Conservation (phyloP, 352 stramenopile genomes). For the Pythium myriotylum region DNA sequence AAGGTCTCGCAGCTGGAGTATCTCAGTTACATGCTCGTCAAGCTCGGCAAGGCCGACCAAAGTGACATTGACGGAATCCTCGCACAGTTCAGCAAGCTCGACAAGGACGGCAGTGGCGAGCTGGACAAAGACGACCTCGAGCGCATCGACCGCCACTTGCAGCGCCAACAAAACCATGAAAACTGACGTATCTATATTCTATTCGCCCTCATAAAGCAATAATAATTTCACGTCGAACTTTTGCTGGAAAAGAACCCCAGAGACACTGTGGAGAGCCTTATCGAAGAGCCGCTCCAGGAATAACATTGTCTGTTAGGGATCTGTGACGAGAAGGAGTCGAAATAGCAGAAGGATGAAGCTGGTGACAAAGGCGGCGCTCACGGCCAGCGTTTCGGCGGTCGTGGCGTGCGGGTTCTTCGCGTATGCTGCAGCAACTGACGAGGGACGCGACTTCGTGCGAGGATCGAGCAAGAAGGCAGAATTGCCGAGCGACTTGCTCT, state of each 20-base stretch:
- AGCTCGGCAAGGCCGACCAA: conserved; percentile 70
- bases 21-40: conserved; percentile 73
- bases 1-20: conserved; percentile 75
- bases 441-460: conserved; percentile 11
- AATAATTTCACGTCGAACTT: no score
- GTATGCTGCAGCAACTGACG: conserved; percentile 10
- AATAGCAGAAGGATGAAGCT: not conserved
- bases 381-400: conserved; percentile 3
- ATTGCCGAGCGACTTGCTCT: conserved; percentile 7
- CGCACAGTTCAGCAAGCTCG: conserved; percentile 65
- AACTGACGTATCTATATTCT: not conserved
- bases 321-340: not conserved
- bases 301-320: not conserved
- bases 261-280: no score
- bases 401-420: conserved; percentile 10
- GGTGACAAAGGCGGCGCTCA: conserved; percentile 7
- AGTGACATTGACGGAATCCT: conserved; percentile 68
- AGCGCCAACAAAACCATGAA: conserved; percentile 37
- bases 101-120: conserved; percentile 67
- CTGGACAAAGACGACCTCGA: conserved; percentile 69
- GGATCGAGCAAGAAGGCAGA: not conserved
- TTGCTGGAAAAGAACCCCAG: no score
- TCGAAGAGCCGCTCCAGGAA: no score
- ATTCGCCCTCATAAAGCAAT: no score
- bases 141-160: conserved; percentile 56